These are phyloP conservation scores for Coniferiporia weirii DNA, from an alignment of 1,284 basidiomycete species.

Conservation along the genomic window DNA sequence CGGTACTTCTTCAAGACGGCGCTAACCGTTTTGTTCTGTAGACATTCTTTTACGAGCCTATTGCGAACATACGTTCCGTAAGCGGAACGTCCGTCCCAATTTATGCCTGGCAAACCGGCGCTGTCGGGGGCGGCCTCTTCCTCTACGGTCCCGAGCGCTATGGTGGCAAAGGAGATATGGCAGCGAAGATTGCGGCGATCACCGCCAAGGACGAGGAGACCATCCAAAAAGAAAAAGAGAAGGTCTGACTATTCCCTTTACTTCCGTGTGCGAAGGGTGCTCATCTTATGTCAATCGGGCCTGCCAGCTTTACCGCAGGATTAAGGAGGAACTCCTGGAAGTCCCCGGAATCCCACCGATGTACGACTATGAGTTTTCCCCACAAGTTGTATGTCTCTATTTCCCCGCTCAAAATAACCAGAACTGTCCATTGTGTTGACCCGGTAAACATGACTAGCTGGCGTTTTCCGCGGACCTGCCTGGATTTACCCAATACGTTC, in stretches of 20 bases:
- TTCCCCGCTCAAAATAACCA: not conserved
- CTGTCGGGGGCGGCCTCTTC: not conserved
- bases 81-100: slow-evolving; percentile 11
- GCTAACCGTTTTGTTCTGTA: not conserved
- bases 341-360: slow-evolving; percentile 10
- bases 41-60: slow-evolving; percentile 1
- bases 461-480: not conserved
- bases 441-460: not conserved
- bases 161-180: slow-evolving; percentile 14
- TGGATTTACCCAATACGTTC: not conserved
- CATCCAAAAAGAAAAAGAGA: not conserved
- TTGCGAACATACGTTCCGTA: slow-evolving; percentile 1
- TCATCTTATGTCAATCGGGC: not conserved
- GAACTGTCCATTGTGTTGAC: no score
- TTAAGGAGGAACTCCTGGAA: slow-evolving; percentile 1
- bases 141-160: slow-evolving; percentile 8
- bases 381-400: slow-evolving; percentile 6
- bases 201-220: not conserved
- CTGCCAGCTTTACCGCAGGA: not conserved
- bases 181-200: slow-evolving; percentile 8
- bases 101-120: slow-evolving; percentile 11
- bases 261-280: no score
- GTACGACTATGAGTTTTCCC: slow-evolving; percentile 12
- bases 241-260: not conserved
- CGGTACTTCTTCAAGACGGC: not conserved